These are phyloP conservation scores for Nakaseomyces nivariensis DNA, from an alignment of 1,139 yeast genomes.

Conservation along the genomic window DNA sequence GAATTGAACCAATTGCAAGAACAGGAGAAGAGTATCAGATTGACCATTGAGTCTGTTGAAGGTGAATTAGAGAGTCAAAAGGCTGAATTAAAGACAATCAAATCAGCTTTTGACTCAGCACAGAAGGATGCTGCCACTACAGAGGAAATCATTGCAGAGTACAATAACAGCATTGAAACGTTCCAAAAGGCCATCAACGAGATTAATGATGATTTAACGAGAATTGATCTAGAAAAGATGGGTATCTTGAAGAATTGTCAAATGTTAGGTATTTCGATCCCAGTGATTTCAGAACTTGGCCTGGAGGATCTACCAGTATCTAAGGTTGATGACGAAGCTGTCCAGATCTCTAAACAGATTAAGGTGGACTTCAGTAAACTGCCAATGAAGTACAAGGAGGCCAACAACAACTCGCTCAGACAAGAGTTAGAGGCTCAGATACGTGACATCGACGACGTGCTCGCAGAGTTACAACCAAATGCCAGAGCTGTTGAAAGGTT, in stretches of 20 bases:
- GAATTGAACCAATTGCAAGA: constrained; percentile 23
- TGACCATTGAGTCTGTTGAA: constrained; percentile 11
- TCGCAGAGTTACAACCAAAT: constrained; percentile 67
- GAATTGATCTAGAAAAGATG: constrained; percentile 47
- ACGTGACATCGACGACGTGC: constrained; percentile 44
- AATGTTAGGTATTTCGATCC: constrained; percentile 58
- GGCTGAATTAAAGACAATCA: constrained; percentile 16
- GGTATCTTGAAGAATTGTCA: constrained; percentile 64
- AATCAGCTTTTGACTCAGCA: constrained; percentile 20
- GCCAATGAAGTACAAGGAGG: constrained; percentile 35
- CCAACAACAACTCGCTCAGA: constrained; percentile 28
- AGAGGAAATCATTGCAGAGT: constrained; percentile 24
- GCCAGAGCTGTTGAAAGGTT: constrained; percentile 71
- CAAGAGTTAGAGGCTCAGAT: constrained; percentile 38
- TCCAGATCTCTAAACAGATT: constrained; percentile 38
- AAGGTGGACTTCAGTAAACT: constrained; percentile 50
- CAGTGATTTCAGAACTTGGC: constrained; percentile 47
- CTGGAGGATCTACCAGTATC: constrained; percentile 41
- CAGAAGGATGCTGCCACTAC: constrained; percentile 20
- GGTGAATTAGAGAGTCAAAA: constrained; percentile 19
- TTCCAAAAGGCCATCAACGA: constrained; percentile 32
- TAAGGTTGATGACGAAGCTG: constrained; percentile 33
- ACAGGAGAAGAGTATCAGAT: constrained; percentile 13
- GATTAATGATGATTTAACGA: constrained; percentile 47
- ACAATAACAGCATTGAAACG: constrained; percentile 33